Conservation (phyloP, 2,329 filamentous ascomycete species). For the Talaromyces sp. region DNA sequence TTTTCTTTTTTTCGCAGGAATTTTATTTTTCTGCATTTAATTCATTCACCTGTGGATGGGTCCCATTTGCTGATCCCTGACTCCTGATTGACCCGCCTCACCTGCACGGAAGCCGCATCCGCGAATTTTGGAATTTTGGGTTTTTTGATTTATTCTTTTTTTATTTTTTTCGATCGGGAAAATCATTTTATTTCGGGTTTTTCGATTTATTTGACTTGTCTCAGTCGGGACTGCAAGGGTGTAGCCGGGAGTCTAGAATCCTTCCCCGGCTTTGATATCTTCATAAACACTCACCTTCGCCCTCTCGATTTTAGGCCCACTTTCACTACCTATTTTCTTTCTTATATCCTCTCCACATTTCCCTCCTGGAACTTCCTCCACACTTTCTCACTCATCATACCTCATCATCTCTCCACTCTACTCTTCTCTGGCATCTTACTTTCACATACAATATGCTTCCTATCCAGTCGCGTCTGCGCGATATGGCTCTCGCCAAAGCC, state of each 20-base stretch:
- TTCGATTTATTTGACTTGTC: slow-evolving; percentile 17
- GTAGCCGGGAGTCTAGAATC: slow-evolving; percentile 28
- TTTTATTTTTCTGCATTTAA: neutral
- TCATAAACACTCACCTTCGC: slow-evolving; percentile 14
- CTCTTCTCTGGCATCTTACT: neutral
- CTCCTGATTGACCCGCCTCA: slow-evolving; percentile 3
- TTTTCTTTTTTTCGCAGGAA: neutral
- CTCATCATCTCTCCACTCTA: neutral
- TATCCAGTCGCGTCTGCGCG: slow-evolving; percentile 25
- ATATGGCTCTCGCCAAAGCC: slow-evolving; percentile 26
- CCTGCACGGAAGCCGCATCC: slow-evolving; percentile 21
- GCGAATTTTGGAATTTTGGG: slow-evolving; percentile 1
- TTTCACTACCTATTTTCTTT: neutral
- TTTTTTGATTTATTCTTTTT: neutral
- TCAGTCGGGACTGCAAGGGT: slow-evolving; percentile 29
- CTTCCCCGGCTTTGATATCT: slow-evolving; percentile 29
- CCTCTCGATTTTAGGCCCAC: slow-evolving; percentile 4
- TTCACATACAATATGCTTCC: slow-evolving; percentile 19
- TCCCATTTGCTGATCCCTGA: slow-evolving; percentile 3
- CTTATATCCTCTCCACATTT: neutral
- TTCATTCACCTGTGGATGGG: neutral
- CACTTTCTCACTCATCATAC: neutral
- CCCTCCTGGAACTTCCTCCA: neutral
- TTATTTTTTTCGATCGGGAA: neutral
- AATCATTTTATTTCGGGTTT: slow-evolving; percentile 3